A percentile compares a stretch with the other conserved stretches of the same genome.
phyloP scores from a whole-genome alignment of 805 yeast species.

The Limtongia smithiae region DNA sequence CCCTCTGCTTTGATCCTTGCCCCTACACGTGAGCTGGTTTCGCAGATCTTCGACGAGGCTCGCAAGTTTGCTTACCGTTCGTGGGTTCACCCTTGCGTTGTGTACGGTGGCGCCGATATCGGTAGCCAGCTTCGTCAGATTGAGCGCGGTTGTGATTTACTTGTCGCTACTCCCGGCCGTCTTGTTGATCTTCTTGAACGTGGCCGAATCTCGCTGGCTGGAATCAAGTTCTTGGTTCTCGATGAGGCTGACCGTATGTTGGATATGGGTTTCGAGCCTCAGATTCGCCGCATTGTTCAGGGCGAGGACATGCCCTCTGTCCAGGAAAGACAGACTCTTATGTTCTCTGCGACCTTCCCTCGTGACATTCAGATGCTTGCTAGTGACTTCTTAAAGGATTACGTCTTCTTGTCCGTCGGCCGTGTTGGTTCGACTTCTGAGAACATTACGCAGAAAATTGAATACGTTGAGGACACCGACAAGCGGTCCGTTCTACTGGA shows the following conservation, averaged over 20 bases:
- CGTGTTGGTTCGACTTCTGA: slow-evolving; percentile 99
- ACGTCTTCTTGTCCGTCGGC: slow-evolving; percentile 95
- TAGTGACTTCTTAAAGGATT: slow-evolving; percentile 92
- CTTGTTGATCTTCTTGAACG: slow-evolving; percentile 92
- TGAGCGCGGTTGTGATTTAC: slow-evolving; percentile 89
- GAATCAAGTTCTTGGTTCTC: slow-evolving; percentile 87
- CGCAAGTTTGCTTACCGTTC: slow-evolving; percentile 95
- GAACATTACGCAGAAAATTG: slow-evolving; percentile 90
- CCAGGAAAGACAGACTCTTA: slow-evolving; percentile 86
- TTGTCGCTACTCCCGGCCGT: slow-evolving; percentile 99
- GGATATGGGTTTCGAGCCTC: slow-evolving; percentile 99
- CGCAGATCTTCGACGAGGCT: slow-evolving; percentile 95
- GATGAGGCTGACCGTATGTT: slow-evolving; percentile 99
- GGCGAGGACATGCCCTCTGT: slow-evolving; percentile 97
- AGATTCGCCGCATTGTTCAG: slow-evolving; percentile 96
- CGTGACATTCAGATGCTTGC: slow-evolving; percentile 95
- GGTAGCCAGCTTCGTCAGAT: slow-evolving; percentile 81
- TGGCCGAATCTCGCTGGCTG: slow-evolving; percentile 83
- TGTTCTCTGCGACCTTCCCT: slow-evolving; percentile 99
- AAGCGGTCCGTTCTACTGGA: slow-evolving; percentile 88
- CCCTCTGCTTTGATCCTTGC: slow-evolving; percentile 96
- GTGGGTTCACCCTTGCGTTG: slow-evolving; percentile 95
- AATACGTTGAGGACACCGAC: slow-evolving; percentile 89
- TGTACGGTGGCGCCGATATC: slow-evolving; percentile 98
- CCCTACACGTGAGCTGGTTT: slow-evolving; percentile 98